Evolutionary conservation across 2,329 filamentous ascomycete species (phyloP), one percentile per base, ranked within the genome.

Genomic region (Fusarium anguioides): DNA sequence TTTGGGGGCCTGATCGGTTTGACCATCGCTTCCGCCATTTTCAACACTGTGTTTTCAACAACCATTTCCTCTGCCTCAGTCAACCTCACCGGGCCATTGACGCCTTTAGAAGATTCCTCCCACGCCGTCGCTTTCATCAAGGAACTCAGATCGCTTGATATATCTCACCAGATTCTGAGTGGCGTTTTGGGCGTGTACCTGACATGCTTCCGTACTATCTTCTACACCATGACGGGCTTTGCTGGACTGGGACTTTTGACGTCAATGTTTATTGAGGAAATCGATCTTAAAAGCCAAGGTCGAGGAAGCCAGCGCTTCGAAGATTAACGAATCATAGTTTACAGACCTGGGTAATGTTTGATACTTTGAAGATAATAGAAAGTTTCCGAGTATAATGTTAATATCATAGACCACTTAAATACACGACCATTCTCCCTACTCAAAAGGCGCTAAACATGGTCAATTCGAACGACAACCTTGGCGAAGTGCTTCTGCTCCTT

Each of bases 401-500:
- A 23, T 29, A 20, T 4, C 14, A 29, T n/a, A 21, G 12, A 14
- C 8, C 2, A n/a, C 20, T 41, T 2, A 24, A 1, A 1, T 23
- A 41, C 8, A 2, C 8, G 21, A 8, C 31, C 7, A 4, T 8
- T 33, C 3, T 33, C 15, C n/a, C 26, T 27, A 10, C 8, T 10
- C 26, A 8, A 27, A 10, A 27, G 11, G 14, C 14, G 6, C 29
- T 7, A 17, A 10, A 10, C 17, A 11, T 74, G 66, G 12, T 72
- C 61, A 24, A 78, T 73, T 6, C 64, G 66, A 29, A 80, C 75
- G 3, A 77, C 50, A 23, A 79, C 68, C 66, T 80, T 80, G 4
- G 77, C 70, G 52, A 80, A 79, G 46, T 80, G 76, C 56, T 76
- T 75, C 66, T 77, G 72, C 49, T 74, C 71, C 41, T 73, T 60